Percentiles rank a stretch among this genome's conserved stretches.
Evolutionary conservation across 164 flowering plant genomes (phyloP).

Genomic region (Nymphaea colorata): DNA sequence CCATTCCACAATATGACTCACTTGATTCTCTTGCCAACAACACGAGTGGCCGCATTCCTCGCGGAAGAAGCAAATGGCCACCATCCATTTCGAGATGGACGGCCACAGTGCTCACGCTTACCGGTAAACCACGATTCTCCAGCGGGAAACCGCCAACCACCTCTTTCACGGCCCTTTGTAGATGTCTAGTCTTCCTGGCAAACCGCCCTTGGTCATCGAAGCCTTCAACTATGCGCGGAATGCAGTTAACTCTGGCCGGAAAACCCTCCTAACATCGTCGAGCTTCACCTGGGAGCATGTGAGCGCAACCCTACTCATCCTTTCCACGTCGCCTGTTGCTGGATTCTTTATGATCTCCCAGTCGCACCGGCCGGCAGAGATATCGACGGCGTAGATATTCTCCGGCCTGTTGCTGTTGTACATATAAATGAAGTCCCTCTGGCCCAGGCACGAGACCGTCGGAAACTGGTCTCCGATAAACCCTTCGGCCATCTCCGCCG

Average conservation of each 20-base stretch:
- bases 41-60: too few relatives aligned
- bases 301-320: slow-evolving; percentile 21
- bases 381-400: slow-evolving; percentile 38
- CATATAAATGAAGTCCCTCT: slow-evolving; percentile 25
- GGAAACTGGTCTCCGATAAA: slow-evolving; percentile 13
- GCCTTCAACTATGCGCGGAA: slow-evolving; percentile 5
- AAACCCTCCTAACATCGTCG: slow-evolving; percentile 24
- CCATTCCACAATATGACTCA: too few relatives aligned
- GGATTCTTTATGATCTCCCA: slow-evolving; percentile 35
- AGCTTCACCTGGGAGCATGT: slow-evolving; percentile 34
- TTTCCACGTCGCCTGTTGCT: neutral
- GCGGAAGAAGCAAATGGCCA: neutral
- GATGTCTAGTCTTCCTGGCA: neutral
- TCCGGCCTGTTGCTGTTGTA: slow-evolving; percentile 22
- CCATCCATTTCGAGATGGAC: neutral
- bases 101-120: neutral
- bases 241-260: slow-evolving; percentile 4
- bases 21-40: too few relatives aligned
- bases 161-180: too few relatives aligned
- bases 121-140: neutral
- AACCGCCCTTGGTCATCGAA: neutral
- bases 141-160: neutral
- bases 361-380: slow-evolving; percentile 12
- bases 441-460: slow-evolving; percentile 13
- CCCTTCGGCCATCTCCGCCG: slow-evolving; percentile 22